Percentiles rank a stretch among this genome's conserved stretches.
These are phyloP conservation scores for Aspergillus costaricaensis DNA, from an alignment of 2,329 filamentous ascomycete genomes.

Conservation along the genomic window DNA sequence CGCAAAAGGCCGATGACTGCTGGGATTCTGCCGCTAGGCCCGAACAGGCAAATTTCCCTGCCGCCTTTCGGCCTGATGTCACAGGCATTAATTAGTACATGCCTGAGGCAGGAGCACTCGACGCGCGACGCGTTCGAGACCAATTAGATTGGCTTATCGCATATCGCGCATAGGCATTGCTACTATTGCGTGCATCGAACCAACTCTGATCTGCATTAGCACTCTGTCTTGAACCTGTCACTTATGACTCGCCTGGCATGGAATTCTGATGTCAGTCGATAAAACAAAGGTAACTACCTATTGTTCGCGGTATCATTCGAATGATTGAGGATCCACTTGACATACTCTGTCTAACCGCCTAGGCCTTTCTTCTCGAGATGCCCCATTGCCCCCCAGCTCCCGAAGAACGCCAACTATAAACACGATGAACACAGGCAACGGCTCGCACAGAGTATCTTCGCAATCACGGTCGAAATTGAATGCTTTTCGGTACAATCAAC, in stretches of 20 bases:
- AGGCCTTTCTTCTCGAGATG: slow-evolving; percentile 27
- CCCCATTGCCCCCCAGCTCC: slow-evolving; percentile 21
- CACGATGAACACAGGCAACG: slow-evolving; percentile 29
- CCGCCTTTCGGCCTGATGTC: slow-evolving; percentile 29
- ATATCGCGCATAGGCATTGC: slow-evolving; percentile 13
- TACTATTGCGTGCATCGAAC: slow-evolving; percentile 10
- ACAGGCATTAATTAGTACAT: slow-evolving; percentile 17
- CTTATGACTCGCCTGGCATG: not conserved
- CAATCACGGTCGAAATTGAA: slow-evolving; percentile 58
- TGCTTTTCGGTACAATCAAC: slow-evolving; percentile 53
- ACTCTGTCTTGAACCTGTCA: not conserved
- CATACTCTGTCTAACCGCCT: slow-evolving; percentile 13
- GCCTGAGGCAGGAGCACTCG: slow-evolving; percentile 28
- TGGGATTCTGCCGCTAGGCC: slow-evolving; percentile 34
- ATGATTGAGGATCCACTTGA: not conserved
- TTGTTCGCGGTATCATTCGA: not conserved
- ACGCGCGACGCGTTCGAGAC: slow-evolving; percentile 36
- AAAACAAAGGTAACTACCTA: not conserved
- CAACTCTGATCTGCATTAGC: not conserved
- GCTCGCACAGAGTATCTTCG: slow-evolving; percentile 47
- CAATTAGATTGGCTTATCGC: slow-evolving; percentile 16
- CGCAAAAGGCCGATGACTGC: slow-evolving; percentile 38
- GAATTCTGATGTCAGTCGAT: not conserved
- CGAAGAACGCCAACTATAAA: slow-evolving; percentile 20
- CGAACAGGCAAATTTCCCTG: slow-evolving; percentile 25